phyloP scores from a whole-genome alignment of 2,329 filamentous ascomycete genomes.

The Diaporthe citri region DNA sequence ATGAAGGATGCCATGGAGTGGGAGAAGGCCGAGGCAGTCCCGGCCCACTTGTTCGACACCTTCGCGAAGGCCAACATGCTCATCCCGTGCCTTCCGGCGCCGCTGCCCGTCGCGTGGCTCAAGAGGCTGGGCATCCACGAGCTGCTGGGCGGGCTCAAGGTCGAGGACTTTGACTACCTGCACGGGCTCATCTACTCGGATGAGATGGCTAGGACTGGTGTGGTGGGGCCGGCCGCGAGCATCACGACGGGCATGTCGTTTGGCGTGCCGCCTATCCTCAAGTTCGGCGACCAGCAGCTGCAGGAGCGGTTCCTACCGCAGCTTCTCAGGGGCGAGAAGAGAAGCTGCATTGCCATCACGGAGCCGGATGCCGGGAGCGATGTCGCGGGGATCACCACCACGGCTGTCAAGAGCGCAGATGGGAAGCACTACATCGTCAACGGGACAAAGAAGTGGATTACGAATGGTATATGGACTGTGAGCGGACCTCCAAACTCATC shows the following conservation, averaged over 20 bases:
- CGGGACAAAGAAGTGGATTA: conserved; percentile 80
- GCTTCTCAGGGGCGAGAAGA: conserved; percentile 74
- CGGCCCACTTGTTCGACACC: conserved; percentile 71
- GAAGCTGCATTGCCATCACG: conserved; percentile 82
- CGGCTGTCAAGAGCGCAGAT: conserved; percentile 70
- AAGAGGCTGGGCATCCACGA: conserved; percentile 75
- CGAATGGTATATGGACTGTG: conserved; percentile 38
- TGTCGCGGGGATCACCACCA: conserved; percentile 79
- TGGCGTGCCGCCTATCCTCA: conserved; percentile 78
- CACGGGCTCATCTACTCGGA: conserved; percentile 79
- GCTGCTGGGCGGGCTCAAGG: conserved; percentile 73
- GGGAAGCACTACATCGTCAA: conserved; percentile 79
- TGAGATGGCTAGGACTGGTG: conserved; percentile 76
- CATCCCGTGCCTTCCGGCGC: conserved; percentile 76
- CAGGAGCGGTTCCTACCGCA: conserved; percentile 78
- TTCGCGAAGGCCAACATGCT: conserved; percentile 78
- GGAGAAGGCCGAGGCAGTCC: conserved; percentile 75
- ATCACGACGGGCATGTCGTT: conserved; percentile 80
- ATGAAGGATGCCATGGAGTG: conserved; percentile 74
- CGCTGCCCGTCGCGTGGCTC: conserved; percentile 76
- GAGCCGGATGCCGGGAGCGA: conserved; percentile 81
- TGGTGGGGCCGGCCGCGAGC: conserved; percentile 73
- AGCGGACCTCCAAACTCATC: not conserved
- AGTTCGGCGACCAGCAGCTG: conserved; percentile 72
- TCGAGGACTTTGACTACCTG: conserved; percentile 81